A percentile compares a stretch with the other conserved stretches of the same genome.
phyloP scores from a whole-genome alignment of 2,329 filamentous ascomycete genomes.

The Fusarium avenaceum region DNA sequence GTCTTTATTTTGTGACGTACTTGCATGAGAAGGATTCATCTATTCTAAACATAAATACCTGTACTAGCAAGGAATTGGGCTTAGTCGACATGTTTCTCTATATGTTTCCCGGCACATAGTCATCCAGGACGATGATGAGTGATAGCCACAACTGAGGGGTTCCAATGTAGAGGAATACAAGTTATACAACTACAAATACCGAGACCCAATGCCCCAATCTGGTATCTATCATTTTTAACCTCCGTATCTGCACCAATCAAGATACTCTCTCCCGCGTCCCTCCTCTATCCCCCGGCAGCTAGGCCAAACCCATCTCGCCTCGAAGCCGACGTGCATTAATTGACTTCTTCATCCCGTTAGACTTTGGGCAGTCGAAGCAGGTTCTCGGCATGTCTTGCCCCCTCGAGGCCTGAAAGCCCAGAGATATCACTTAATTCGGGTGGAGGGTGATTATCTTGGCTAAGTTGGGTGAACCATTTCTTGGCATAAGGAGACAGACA shows the following conservation, averaged over 20 bases:
- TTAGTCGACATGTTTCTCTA: neutral
- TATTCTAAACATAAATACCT: conserved; percentile 10
- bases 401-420: neutral
- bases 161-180: neutral
- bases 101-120: neutral
- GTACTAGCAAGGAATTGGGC: neutral
- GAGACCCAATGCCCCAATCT: neutral
- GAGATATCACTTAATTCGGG: neutral
- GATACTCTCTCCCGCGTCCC: conserved; percentile 15
- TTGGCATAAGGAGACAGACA: conserved; percentile 1
- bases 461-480: neutral
- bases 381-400: conserved; percentile 3
- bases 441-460: conserved; percentile 1
- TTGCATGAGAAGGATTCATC: conserved; percentile 21
- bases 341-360: conserved; percentile 28
- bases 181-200: neutral
- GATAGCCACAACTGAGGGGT: neutral
- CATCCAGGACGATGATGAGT: neutral
- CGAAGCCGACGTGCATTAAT: conserved; percentile 10
- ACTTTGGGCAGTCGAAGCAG: conserved; percentile 5
- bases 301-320: conserved; percentile 12
- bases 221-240: conserved; percentile 8
- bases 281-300: conserved; percentile 15
- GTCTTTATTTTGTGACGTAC: conserved; percentile 22
- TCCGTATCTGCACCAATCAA: conserved; percentile 21